Conservation (phyloP, 2,329 filamentous ascomycete genomes). For the Nemania abortiva region DNA sequence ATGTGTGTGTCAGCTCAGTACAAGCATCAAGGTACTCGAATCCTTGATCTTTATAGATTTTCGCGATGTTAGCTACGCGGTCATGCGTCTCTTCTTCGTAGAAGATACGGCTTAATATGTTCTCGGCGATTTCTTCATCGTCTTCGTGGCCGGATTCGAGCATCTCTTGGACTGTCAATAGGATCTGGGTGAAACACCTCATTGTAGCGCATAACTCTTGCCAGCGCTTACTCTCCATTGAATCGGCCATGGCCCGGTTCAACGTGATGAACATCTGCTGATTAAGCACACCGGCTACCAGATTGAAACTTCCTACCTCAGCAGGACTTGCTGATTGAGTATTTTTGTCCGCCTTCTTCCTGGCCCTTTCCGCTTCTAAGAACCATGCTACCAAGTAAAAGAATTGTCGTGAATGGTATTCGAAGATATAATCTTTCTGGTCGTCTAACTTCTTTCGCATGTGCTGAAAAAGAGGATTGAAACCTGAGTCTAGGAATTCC, state of each 20-base stretch:
- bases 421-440: constrained; percentile 83
- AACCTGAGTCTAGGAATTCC: constrained; percentile 93
- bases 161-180: constrained; percentile 95
- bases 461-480: constrained; percentile 90
- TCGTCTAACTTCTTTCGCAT: constrained; percentile 90
- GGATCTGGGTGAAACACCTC: constrained; percentile 94
- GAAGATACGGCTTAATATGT: constrained; percentile 96
- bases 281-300: constrained; percentile 89
- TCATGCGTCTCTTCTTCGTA: constrained; percentile 98
- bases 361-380: constrained; percentile 82
- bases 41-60: constrained; percentile 92
- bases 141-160: constrained; percentile 84
- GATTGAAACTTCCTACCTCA: constrained; percentile 80
- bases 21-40: constrained; percentile 93
- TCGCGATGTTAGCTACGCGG: constrained; percentile 80
- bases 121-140: constrained; percentile 98
- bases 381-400: constrained; percentile 97
- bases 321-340: constrained; percentile 58
- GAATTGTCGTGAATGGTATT: constrained; percentile 84
- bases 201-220: constrained; percentile 87
- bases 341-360: constrained; percentile 69
- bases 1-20: constrained; percentile 91
- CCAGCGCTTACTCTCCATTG: constrained; percentile 88
- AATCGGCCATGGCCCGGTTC: constrained; percentile 83
- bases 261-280: constrained; percentile 95